These are phyloP conservation scores for Auricularia cornea DNA, from an alignment of 768 basidiomycete species.

Conservation along the genomic window DNA sequence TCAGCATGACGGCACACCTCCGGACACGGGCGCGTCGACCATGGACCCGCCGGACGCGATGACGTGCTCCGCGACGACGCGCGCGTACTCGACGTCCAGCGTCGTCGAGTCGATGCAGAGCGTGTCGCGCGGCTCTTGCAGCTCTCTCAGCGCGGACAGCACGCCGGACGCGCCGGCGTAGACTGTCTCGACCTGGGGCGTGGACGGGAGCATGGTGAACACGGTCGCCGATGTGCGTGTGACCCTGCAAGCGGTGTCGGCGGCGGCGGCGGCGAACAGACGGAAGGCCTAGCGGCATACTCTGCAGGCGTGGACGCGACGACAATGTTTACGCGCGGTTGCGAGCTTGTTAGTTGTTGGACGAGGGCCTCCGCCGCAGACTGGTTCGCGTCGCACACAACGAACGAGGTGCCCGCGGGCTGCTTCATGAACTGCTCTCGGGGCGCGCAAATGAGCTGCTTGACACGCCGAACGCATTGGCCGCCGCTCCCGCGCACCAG, in stretches of 20 bases:
- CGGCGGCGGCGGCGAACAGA: neutral
- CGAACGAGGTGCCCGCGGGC: constrained; percentile 44
- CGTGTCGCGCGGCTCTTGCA: constrained; percentile 33
- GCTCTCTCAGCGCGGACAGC: constrained; percentile 47
- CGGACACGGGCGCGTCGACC: constrained; percentile 92
- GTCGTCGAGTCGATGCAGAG: constrained; percentile 89
- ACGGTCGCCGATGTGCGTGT: constrained; percentile 55
- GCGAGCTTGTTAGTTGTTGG: constrained; percentile 43
- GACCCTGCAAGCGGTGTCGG: constrained; percentile 37
- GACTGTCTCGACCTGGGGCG: constrained; percentile 75
- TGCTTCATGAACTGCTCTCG: constrained; percentile 51
- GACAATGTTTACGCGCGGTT: constrained; percentile 50
- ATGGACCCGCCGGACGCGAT: constrained; percentile 53
- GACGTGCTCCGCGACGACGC: constrained; percentile 50
- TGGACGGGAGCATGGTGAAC: constrained; percentile 88
- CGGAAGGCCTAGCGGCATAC: constrained; percentile 36
- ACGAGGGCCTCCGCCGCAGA: constrained; percentile 51
- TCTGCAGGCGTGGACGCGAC: constrained; percentile 60
- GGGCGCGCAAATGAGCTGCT: neutral
- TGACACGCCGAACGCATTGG: neutral
- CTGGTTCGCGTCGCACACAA: constrained; percentile 70
- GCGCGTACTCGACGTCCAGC: constrained; percentile 69
- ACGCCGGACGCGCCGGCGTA: constrained; percentile 58
- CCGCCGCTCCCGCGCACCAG: constrained; percentile 22
- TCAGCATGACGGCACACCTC: constrained; percentile 44